Percentiles rank a stretch among this genome's conserved stretches.
phyloP scores from a whole-genome alignment of 228 moss, liverwort and hornwort genomes.

The Sphagnum magellanicum region DNA sequence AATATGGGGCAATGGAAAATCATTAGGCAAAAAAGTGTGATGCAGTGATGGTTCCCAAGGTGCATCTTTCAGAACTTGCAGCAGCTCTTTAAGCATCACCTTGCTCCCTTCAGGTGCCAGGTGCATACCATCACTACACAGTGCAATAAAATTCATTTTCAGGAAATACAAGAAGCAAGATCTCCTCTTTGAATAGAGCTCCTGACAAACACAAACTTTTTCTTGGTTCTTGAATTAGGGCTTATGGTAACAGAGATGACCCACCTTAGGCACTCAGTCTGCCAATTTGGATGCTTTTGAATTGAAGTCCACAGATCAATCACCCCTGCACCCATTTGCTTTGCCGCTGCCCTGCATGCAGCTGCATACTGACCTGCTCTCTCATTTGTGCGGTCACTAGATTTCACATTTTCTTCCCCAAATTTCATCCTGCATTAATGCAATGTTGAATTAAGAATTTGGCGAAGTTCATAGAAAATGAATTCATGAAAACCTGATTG shows the following conservation, averaged over 20 bases:
- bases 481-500: no score
- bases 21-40: constrained; percentile 42
- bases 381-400: constrained; percentile 74
- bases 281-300: constrained; percentile 57
- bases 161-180: not conserved
- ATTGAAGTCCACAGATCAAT: constrained; percentile 87
- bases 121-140: constrained; percentile 92
- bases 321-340: constrained; percentile 47
- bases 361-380: constrained; percentile 76
- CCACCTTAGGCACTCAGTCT: constrained; percentile 65
- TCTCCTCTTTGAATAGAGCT: not conserved
- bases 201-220: not conserved
- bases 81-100: constrained; percentile 53
- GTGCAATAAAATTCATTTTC: not conserved
- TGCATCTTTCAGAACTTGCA: constrained; percentile 33
- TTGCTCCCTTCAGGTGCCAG: constrained; percentile 63
- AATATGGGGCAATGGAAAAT: constrained; percentile 23
- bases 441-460: no score
- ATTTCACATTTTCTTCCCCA: constrained; percentile 46
- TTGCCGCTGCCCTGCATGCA: constrained; percentile 70
- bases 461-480: no score
- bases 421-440: constrained; percentile 22
- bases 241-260: not conserved
- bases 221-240: not conserved
- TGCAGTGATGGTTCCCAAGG: constrained; percentile 59